Evolutionary conservation across 2,329 filamentous ascomycete species (phyloP).

Genomic region (Chrysosporium queenslandicum): DNA sequence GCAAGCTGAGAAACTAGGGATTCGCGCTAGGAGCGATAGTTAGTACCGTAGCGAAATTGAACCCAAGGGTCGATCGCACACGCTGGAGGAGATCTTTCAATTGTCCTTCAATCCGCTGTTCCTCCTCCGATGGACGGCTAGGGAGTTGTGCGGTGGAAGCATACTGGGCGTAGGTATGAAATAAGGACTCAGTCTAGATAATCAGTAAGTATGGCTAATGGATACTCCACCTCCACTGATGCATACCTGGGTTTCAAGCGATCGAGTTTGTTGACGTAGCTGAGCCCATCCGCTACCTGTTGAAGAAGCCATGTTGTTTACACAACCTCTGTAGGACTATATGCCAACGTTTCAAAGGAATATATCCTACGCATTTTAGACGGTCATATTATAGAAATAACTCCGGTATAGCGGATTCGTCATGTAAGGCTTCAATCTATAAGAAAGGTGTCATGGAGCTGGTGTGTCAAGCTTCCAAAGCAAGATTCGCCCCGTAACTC

Average conservation of each 20-base stretch:
- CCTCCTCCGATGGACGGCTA: slow-evolving; percentile 73
- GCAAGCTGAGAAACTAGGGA: slow-evolving; percentile 68
- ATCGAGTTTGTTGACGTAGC: slow-evolving; percentile 81
- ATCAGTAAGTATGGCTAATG: slow-evolving; percentile 9
- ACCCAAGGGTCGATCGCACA: slow-evolving; percentile 38
- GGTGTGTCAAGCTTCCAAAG: too few relatives aligned
- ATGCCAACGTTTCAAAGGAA: background rate
- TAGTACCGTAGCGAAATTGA: background rate
- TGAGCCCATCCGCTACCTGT: slow-evolving; percentile 75
- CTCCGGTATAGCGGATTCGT: background rate
- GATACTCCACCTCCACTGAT: background rate
- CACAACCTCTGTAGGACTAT: background rate
- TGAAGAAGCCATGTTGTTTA: slow-evolving; percentile 43
- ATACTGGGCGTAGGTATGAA: slow-evolving; percentile 76
- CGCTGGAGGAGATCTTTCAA: slow-evolving; percentile 76
- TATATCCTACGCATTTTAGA: background rate
- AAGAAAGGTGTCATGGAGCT: background rate
- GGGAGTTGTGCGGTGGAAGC: slow-evolving; percentile 69
- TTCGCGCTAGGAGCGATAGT: slow-evolving; percentile 54
- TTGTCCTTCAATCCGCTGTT: slow-evolving; percentile 66
- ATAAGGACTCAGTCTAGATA: slow-evolving; percentile 62
- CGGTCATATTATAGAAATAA: background rate
- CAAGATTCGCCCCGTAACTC: too few relatives aligned
- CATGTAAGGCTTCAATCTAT: background rate
- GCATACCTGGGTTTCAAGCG: slow-evolving; percentile 76